A percentile compares a stretch with the other conserved stretches of the same genome.
These are phyloP conservation scores for Pseudogymnoascus sp. DNA, from an alignment of 2,329 filamentous ascomycete genomes.

Conservation along the genomic window DNA sequence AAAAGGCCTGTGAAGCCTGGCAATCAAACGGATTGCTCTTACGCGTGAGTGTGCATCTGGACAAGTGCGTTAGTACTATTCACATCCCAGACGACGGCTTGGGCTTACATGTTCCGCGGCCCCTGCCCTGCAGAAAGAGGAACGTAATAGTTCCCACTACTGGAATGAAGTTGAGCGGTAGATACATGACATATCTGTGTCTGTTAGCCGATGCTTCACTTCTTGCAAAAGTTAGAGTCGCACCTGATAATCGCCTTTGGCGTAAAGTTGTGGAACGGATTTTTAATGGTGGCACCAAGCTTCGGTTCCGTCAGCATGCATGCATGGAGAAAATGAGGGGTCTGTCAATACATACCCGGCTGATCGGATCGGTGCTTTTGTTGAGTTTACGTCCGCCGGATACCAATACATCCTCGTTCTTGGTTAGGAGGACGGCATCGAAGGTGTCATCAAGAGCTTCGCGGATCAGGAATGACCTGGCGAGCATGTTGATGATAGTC, in stretches of 20 bases:
- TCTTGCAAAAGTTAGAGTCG: constrained; percentile 8
- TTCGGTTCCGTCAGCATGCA: constrained; percentile 20
- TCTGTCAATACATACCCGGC: neutral
- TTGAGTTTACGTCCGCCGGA: constrained; percentile 66
- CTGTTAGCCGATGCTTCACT: neutral
- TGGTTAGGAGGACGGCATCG: constrained; percentile 58
- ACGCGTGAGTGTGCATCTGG: constrained; percentile 44
- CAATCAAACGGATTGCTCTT: constrained; percentile 23
- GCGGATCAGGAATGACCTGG: constrained; percentile 66
- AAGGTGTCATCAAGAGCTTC: constrained; percentile 84
- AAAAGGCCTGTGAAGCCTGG: neutral
- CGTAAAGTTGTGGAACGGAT: constrained; percentile 47
- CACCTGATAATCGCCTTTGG: constrained; percentile 56
- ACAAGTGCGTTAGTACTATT: neutral
- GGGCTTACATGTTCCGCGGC: constrained; percentile 32
- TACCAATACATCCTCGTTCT: constrained; percentile 51
- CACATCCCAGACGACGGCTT: neutral
- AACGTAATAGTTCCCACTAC: constrained; percentile 78
- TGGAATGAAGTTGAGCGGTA: constrained; percentile 89
- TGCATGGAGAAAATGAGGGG: neutral
- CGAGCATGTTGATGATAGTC: constrained; percentile 46
- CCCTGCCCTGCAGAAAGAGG: constrained; percentile 62
- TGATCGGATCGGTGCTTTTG: constrained; percentile 46
- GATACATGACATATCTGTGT: constrained; percentile 61
- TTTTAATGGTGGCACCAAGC: constrained; percentile 49